Evolutionary conservation across 2,329 filamentous ascomycete genomes (phyloP).

Genomic region (Pseudopyricularia cyperi): DNA sequence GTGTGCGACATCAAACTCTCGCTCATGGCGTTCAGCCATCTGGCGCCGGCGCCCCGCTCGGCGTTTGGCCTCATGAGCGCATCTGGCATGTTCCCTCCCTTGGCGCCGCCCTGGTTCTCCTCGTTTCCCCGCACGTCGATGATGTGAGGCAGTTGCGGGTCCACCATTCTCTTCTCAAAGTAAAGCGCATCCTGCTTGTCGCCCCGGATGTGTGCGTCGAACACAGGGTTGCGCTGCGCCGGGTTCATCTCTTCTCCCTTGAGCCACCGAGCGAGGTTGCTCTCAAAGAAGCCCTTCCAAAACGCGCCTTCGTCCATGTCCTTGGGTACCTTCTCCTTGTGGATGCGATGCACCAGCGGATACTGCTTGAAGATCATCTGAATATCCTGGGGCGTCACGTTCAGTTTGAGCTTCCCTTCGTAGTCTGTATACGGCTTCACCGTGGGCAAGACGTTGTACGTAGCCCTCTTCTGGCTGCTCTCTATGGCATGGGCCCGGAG

Average conservation of each 20-base stretch:
- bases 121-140: slow-evolving; percentile 92
- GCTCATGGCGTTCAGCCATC: slow-evolving; percentile 78
- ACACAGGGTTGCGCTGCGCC: slow-evolving; percentile 63
- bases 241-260: slow-evolving; percentile 79
- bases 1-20: slow-evolving; percentile 90
- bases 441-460: slow-evolving; percentile 86
- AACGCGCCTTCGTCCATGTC: slow-evolving; percentile 53
- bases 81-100: slow-evolving; percentile 73
- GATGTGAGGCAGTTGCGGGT: slow-evolving; percentile 67
- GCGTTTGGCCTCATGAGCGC: slow-evolving; percentile 70
- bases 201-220: slow-evolving; percentile 63
- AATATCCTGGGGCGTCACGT: slow-evolving; percentile 83
- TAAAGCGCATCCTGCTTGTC: slow-evolving; percentile 51
- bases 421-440: slow-evolving; percentile 72
- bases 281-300: slow-evolving; percentile 91
- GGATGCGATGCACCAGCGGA: slow-evolving; percentile 76
- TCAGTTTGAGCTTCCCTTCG: slow-evolving; percentile 46
- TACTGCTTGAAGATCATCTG: slow-evolving; percentile 89
- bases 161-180: slow-evolving; percentile 36
- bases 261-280: slow-evolving; percentile 77
- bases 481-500: slow-evolving; percentile 87
- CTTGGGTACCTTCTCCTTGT: slow-evolving; percentile 84
- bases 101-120: slow-evolving; percentile 78
- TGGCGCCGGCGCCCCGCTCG: slow-evolving; percentile 74
- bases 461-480: slow-evolving; percentile 69